Conservation (phyloP, 768 basidiomycete genomes). For the Punctularia strigosozonata region DNA sequence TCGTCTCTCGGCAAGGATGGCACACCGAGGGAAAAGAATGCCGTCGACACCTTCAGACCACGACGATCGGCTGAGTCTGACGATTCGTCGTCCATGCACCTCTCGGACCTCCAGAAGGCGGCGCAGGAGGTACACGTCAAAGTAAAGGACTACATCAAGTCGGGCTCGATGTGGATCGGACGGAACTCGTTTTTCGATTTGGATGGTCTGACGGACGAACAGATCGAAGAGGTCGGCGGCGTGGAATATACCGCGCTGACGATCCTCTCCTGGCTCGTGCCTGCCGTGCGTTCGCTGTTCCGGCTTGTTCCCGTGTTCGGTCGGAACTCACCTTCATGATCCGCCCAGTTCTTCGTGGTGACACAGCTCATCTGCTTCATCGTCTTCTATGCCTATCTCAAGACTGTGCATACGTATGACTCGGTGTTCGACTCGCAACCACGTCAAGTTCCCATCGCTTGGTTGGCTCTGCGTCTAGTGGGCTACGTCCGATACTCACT, state of each 20-base stretch:
- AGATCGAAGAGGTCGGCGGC: slow-evolving; percentile 64
- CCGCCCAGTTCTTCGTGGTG: slow-evolving; percentile 50
- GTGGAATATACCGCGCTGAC: slow-evolving; percentile 62
- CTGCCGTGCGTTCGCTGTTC: slow-evolving; percentile 21
- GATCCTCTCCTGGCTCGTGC: slow-evolving; percentile 36
- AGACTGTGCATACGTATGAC: slow-evolving; percentile 31
- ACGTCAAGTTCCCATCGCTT: slow-evolving; percentile 40
- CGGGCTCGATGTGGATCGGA: slow-evolving; percentile 19
- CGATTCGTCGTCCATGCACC: too few species aligned
- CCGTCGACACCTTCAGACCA: too few species aligned
- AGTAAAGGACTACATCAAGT: slow-evolving; percentile 26
- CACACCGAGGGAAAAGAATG: too few species aligned
- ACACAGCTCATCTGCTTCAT: slow-evolving; percentile 44
- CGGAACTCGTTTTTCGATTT: slow-evolving; percentile 48
- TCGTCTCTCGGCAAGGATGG: too few species aligned
- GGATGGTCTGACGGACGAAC: slow-evolving; percentile 46
- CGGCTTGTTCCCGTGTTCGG: background rate
- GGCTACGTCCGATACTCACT: background rate
- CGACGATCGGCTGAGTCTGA: too few species aligned
- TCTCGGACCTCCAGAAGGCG: slow-evolving; percentile 16
- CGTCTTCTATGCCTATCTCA: slow-evolving; percentile 52
- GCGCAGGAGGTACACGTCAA: slow-evolving; percentile 23
- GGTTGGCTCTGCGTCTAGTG: slow-evolving; percentile 24
- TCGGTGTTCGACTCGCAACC: slow-evolving; percentile 37
- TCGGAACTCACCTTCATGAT: slow-evolving; percentile 17